Evolutionary conservation across 176 grass and related monocot genomes (phyloP).

Genomic region (Juncus effusus): DNA sequence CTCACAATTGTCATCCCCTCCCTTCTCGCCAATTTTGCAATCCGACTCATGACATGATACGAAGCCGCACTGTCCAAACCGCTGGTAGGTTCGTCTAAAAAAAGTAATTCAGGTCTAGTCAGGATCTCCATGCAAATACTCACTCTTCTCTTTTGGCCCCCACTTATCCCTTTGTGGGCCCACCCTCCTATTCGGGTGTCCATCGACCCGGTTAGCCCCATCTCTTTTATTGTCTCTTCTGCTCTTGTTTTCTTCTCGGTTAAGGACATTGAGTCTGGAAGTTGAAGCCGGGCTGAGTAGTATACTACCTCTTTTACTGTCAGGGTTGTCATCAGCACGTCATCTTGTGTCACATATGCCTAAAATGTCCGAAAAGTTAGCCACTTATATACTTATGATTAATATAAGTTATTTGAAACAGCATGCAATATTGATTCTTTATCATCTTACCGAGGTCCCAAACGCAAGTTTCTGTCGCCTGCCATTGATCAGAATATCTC

Average conservation of each 20-base stretch:
- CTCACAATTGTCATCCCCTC: constrained; percentile 35
- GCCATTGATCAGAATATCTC: constrained; percentile 44
- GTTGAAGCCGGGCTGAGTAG: constrained; percentile 60
- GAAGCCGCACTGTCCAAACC: constrained; percentile 11
- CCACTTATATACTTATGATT: not conserved
- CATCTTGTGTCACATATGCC: constrained; percentile 76
- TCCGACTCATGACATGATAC: constrained; percentile 13
- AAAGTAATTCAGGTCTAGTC: constrained; percentile 5
- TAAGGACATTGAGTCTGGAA: constrained; percentile 40
- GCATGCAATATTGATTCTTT: not conserved
- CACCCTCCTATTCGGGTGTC: constrained; percentile 53
- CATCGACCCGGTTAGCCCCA: constrained; percentile 48
- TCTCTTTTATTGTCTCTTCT: constrained; percentile 41
- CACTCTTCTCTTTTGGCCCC: constrained; percentile 49
- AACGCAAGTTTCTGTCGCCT: constrained; percentile 45
- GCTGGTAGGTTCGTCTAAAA: constrained; percentile 16
- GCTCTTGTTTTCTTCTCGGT: constrained; percentile 39
- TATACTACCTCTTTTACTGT: constrained; percentile 47
- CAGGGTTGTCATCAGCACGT: constrained; percentile 56
- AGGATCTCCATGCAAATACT: constrained; percentile 32
- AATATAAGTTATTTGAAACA: not conserved
- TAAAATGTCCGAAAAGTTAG: constrained; percentile 9
- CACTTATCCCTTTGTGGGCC: constrained; percentile 47
- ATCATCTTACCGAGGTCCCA: constrained; percentile 38
- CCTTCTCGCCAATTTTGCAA: not conserved